Evolutionary conservation across 1,284 basidiomycete species (phyloP).

Genomic region (Sphaerobolus stellatus): DNA sequence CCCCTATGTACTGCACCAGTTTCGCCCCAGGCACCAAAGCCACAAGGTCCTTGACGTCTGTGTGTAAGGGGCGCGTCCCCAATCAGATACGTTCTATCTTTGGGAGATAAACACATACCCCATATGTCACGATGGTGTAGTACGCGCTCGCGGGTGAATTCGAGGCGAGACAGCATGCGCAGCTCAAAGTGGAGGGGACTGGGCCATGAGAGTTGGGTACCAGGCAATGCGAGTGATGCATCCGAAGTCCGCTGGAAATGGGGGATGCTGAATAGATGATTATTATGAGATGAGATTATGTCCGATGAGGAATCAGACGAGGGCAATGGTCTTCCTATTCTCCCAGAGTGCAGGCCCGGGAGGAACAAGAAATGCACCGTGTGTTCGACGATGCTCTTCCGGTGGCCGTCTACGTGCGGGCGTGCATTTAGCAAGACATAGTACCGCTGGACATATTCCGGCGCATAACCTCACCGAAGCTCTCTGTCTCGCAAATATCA

Average conservation of each 20-base stretch:
- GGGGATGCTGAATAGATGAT: constrained; percentile 17
- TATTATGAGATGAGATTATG: constrained; percentile 8
- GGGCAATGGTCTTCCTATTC: constrained; percentile 14
- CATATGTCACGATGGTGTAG: constrained; percentile 73
- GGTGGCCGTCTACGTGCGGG: constrained; percentile 56
- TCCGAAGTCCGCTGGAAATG: constrained; percentile 8
- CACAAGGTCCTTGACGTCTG: constrained; percentile 64
- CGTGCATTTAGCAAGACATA: constrained; percentile 3
- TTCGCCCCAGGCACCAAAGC: constrained; percentile 66
- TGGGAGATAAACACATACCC: constrained; percentile 31
- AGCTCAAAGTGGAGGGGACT: constrained; percentile 71
- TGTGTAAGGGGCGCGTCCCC: neutral
- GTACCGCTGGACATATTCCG: neutral
- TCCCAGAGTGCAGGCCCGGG: constrained; percentile 35
- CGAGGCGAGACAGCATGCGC: constrained; percentile 63
- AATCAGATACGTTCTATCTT: neutral
- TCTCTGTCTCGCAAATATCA: constrained; percentile 71
- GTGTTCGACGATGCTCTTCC: constrained; percentile 69
- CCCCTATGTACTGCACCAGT: constrained; percentile 62
- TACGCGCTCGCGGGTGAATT: constrained; percentile 73
- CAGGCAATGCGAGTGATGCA: constrained; percentile 46
- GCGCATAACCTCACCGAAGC: constrained; percentile 55
- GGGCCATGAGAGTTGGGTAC: constrained; percentile 54
- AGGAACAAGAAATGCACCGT: constrained; percentile 40
- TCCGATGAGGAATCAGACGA: constrained; percentile 25